A percentile compares a stretch with the other conserved stretches of the same genome.
Evolutionary conservation across 2,329 filamentous ascomycete genomes (phyloP).

Genomic region (Epichloe festucae): DNA sequence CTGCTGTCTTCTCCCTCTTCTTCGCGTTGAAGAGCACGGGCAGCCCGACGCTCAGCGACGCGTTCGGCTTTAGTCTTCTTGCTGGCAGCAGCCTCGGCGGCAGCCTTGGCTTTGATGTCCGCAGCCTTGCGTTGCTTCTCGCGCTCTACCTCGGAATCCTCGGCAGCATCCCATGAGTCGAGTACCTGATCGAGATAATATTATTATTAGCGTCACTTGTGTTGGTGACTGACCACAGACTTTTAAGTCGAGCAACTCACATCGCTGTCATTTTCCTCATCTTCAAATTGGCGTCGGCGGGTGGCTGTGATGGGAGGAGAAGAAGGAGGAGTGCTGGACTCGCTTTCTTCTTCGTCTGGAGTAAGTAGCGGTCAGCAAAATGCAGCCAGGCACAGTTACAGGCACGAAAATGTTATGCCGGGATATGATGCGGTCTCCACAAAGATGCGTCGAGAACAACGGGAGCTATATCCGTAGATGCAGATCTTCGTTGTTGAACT

Average conservation of each 20-base stretch:
- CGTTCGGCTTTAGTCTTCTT: conserved; percentile 85
- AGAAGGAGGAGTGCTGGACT: conserved; percentile 21
- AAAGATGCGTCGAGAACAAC: background rate
- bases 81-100: conserved; percentile 73
- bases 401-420: background rate
- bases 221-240: no score
- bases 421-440: conserved; percentile 4
- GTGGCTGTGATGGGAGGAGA: conserved; percentile 26
- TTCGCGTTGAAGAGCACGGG: conserved; percentile 38
- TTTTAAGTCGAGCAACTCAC: conserved; percentile 34
- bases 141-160: conserved; percentile 92
- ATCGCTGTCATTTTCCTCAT: conserved; percentile 77
- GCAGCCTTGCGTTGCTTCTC: conserved; percentile 84
- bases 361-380: conserved; percentile 11
- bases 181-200: conserved; percentile 48
- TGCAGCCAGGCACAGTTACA: conserved; percentile 3
- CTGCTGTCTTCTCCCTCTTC: conserved; percentile 43
- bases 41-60: conserved; percentile 63
- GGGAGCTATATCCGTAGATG: conserved; percentile 1
- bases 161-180: conserved; percentile 92
- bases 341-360: conserved; percentile 28
- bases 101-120: conserved; percentile 78
- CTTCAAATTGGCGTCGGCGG: conserved; percentile 60
- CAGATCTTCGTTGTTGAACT: background rate
- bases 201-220: conserved; percentile 5